phyloP scores from a whole-genome alignment of 257 asterid genomes.

The Ehretia macrophylla region DNA sequence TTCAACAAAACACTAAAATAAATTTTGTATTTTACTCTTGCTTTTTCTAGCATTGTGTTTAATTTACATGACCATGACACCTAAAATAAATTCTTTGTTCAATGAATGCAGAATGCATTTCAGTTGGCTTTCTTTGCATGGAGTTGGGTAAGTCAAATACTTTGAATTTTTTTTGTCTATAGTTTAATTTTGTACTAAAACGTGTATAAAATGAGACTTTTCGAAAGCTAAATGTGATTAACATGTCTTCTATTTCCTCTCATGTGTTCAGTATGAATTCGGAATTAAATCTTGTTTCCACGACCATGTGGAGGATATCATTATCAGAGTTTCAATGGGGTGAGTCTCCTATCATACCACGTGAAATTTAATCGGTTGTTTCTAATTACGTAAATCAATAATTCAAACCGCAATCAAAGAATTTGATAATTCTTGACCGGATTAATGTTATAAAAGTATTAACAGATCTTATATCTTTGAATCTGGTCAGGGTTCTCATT shows the following conservation, averaged over 20 bases:
- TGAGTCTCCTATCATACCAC: slow-evolving; percentile 17
- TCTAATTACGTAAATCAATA: too few species aligned
- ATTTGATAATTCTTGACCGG: neutral
- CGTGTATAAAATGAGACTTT: too few species aligned
- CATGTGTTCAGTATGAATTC: slow-evolving; percentile 77
- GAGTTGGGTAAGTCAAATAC: slow-evolving; percentile 63
- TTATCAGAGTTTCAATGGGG: slow-evolving; percentile 88
- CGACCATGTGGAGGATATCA: slow-evolving; percentile 63
- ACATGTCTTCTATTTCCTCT: neutral
- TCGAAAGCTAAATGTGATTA: neutral
- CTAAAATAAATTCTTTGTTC: neutral
- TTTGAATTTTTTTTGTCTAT: too few species aligned
- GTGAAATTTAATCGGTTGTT: neutral
- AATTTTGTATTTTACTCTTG: neutral
- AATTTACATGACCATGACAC: neutral
- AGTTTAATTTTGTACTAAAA: neutral
- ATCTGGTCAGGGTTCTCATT: slow-evolving; percentile 49
- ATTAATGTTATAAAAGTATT: too few species aligned
- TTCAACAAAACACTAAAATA: too few species aligned
- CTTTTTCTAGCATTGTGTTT: neutral
- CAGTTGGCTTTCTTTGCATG: slow-evolving; percentile 93
- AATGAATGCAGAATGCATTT: slow-evolving; percentile 74
- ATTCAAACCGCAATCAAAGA: too few species aligned
- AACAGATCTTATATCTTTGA: too few species aligned
- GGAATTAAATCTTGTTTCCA: slow-evolving; percentile 84